Base-by-base conservation (phyloP, 768 basidiomycete genomes). In the Rubroboletus satanas region DNA sequence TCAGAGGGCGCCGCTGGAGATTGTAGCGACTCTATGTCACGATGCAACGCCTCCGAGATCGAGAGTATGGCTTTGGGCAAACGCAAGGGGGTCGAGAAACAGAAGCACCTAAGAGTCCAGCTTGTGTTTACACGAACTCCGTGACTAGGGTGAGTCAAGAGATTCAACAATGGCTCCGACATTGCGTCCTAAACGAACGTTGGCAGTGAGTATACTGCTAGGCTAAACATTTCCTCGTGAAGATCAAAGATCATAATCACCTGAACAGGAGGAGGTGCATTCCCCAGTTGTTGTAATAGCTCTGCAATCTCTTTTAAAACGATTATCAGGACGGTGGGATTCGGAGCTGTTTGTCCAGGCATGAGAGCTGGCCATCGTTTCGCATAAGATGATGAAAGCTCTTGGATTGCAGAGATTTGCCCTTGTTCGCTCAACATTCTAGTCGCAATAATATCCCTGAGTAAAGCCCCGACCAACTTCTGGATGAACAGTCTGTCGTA, bases 361-460 rank as follows among this genome's bases (percentile, higher is more conserved):
- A 98, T 85, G 72, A 96, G 82, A 0, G 92, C 88, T 1, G 94
- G 93, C 93, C 93, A 98, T 49, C 91, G 81, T 70, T 90, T 93
- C 55, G 97, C 74, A 67, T 93, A 97, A 5, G 80, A 76, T 35
- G 78, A 85, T 0, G 90, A 85, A 39, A 97, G 74, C 60, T 97
- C 95, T 62, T 90, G 85, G 33, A 97, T 90, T 2, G 95, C 95
- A 28, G 78, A 76, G 44, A 98, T 95, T 71, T 98, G 96, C 0
- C 89, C 95, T 66, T 93, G 91, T 65, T 99, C 96, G 56, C 89
- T 89, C 59, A 98, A 73, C 80, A 97, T 87, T 56, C 95, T 76
- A 2, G 89, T 84, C 2, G 91, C 93, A 42, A 99, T 84, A 28
- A 98, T 79, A 61, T 97, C 92, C 48, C 93, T 78, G 29, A 98